phyloP scores from a whole-genome alignment of 2,329 filamentous ascomycete species.

The Arthrobotrys musiformis region DNA sequence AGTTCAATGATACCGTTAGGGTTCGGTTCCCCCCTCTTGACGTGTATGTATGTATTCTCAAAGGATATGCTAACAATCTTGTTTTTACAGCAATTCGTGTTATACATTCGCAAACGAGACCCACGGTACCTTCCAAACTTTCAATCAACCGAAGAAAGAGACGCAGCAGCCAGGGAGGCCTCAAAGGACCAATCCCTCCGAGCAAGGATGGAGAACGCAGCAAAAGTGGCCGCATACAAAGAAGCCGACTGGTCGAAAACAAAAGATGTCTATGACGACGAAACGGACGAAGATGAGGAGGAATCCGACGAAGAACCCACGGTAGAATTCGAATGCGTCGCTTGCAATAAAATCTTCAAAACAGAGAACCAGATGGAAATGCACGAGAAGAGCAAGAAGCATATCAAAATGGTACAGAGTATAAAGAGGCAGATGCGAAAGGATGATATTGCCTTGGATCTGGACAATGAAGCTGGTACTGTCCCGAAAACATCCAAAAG shows the following conservation, averaged over 20 bases:
- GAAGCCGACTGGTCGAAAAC: slow-evolving; percentile 61
- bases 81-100: slow-evolving; percentile 75
- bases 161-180: slow-evolving; percentile 79
- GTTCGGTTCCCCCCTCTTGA: slow-evolving; percentile 18
- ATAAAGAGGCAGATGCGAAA: slow-evolving; percentile 83
- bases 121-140: slow-evolving; percentile 81
- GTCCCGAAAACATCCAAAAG: slow-evolving; percentile 9
- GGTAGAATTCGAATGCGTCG: slow-evolving; percentile 77
- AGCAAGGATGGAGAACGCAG: slow-evolving; percentile 81
- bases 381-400: slow-evolving; percentile 97
- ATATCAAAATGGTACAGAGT: slow-evolving; percentile 84
- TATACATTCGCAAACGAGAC: slow-evolving; percentile 90
- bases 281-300: slow-evolving; percentile 64
- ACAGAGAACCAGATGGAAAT: slow-evolving; percentile 91
- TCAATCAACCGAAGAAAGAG: slow-evolving; percentile 82
- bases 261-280: slow-evolving; percentile 64
- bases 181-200: slow-evolving; percentile 85
- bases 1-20: slow-evolving; percentile 89
- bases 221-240: slow-evolving; percentile 66
- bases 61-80: too few relatives aligned
- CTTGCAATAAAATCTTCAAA: slow-evolving; percentile 83
- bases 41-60: neutral
- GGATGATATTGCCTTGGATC: slow-evolving; percentile 74
- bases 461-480: slow-evolving; percentile 61
- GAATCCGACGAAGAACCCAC: slow-evolving; percentile 68